Conservation (phyloP, 139 green algal genomes). For the Volvox reticuliferus region DNA sequence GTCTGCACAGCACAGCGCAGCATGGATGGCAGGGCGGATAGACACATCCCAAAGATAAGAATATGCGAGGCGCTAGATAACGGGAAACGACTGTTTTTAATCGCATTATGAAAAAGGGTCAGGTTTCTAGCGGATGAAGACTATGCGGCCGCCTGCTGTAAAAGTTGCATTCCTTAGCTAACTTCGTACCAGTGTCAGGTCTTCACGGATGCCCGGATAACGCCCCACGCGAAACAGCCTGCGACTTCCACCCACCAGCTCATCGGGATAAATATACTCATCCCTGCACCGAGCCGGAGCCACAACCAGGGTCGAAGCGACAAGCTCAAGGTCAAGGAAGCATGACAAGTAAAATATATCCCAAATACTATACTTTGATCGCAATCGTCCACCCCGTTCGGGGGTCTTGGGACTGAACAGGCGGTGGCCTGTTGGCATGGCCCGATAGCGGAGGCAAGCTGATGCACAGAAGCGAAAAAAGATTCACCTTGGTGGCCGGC, state of each 20-base stretch:
- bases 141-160: too few species aligned
- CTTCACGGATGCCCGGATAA: conserved; percentile 65
- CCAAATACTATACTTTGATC: too few species aligned
- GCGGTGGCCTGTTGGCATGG: neutral
- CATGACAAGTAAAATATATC: too few species aligned
- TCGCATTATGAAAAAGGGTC: too few species aligned
- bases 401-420: too few species aligned
- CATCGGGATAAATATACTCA: conserved; percentile 59
- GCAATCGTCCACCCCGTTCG: too few species aligned
- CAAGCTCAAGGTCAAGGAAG: neutral
- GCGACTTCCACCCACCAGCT: conserved; percentile 71
- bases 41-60: too few species aligned
- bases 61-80: too few species aligned
- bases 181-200: conserved; percentile 60
- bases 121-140: too few species aligned
- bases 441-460: neutral
- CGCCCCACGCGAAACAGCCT: conserved; percentile 64
- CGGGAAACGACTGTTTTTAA: too few species aligned
- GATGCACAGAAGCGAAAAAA: neutral
- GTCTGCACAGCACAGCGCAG: conserved; percentile 50
- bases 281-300: conserved; percentile 60
- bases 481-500: conserved; percentile 81
- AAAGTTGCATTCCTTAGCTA: neutral
- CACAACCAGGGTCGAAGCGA: neutral
- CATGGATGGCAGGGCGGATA: neutral